A percentile compares a stretch with the other conserved stretches of the same genome.
These are phyloP conservation scores for Hondaea fermentalgiana DNA, from an alignment of 108 stramenopile genomes.

Conservation along the genomic window DNA sequence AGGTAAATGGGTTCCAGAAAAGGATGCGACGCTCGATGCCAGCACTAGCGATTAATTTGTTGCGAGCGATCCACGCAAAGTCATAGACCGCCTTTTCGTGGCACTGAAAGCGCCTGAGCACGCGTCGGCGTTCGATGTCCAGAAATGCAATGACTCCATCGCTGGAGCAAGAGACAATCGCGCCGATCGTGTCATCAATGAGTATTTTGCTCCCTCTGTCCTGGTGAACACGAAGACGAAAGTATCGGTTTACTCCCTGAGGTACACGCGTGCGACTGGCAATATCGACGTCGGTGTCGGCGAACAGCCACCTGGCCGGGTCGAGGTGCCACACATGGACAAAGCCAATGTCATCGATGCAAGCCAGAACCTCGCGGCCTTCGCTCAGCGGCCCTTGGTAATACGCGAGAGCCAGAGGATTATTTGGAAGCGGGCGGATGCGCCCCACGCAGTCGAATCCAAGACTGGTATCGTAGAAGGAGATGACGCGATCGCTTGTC, in stretches of 20 bases:
- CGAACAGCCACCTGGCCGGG: background rate
- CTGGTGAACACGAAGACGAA: background rate
- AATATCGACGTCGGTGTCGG: background rate
- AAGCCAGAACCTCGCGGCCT: background rate
- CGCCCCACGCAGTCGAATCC: background rate
- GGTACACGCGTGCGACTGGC: background rate
- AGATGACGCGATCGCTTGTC: constrained; percentile 34
- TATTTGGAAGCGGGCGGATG: background rate
- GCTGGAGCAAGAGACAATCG: background rate
- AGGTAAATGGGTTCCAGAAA: constrained; percentile 27
- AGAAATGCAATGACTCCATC: constrained; percentile 28
- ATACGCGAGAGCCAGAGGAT: background rate
- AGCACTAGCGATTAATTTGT: constrained; percentile 13
- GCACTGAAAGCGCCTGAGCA: constrained; percentile 20
- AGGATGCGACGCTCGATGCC: background rate
- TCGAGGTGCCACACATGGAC: background rate
- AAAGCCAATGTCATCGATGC: background rate
- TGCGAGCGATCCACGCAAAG: constrained; percentile 21
- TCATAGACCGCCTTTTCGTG: constrained; percentile 30
- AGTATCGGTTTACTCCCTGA: background rate
- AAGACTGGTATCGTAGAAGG: constrained; percentile 36
- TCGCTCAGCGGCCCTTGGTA: background rate
- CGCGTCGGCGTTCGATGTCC: constrained; percentile 27
- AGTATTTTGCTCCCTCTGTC: background rate
- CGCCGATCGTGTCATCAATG: background rate